Percentiles rank a stretch among this genome's conserved stretches.
phyloP scores from a whole-genome alignment of 768 basidiomycete genomes.

The Dentipellis fragilis region DNA sequence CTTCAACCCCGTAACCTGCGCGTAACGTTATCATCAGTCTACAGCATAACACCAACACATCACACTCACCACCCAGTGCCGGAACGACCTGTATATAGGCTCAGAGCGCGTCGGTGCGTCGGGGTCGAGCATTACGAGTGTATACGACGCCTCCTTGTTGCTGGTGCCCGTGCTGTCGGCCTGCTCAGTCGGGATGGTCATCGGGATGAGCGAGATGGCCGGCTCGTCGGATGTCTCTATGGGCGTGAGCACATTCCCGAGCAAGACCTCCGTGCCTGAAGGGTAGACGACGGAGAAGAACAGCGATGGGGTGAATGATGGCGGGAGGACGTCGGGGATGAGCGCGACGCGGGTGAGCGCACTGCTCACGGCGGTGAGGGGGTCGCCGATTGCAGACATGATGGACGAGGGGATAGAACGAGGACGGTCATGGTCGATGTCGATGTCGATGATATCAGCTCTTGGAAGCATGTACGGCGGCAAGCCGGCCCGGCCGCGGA shows the following conservation, averaged over 20 bases:
- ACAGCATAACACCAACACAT: background rate
- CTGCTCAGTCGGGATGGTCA: constrained; percentile 21
- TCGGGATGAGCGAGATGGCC: constrained; percentile 33
- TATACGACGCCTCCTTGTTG: constrained; percentile 24
- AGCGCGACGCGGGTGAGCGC: constrained; percentile 29
- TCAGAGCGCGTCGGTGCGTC: constrained; percentile 22
- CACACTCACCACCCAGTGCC: constrained; percentile 22
- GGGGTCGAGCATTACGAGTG: constrained; percentile 30
- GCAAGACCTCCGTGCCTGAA: constrained; percentile 24
- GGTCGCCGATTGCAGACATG: constrained; percentile 16
- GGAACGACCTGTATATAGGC: constrained; percentile 17
- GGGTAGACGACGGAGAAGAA: constrained; percentile 37
- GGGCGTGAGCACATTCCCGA: constrained; percentile 28
- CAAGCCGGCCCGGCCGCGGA: background rate
- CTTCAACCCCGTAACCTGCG: constrained; percentile 31
- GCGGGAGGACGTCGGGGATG: constrained; percentile 38
- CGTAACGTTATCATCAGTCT: constrained; percentile 23
- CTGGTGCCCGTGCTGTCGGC: constrained; percentile 15
- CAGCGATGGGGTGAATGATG: constrained; percentile 21
- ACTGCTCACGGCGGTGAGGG: constrained; percentile 23
- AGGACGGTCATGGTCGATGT: background rate
- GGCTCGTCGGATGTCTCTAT: constrained; percentile 41
- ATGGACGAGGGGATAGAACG: background rate
- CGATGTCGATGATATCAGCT: background rate
- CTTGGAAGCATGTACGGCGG: background rate